Conservation (phyloP, 2,329 filamentous ascomycete genomes). For the Aspergillus vadensis region DNA sequence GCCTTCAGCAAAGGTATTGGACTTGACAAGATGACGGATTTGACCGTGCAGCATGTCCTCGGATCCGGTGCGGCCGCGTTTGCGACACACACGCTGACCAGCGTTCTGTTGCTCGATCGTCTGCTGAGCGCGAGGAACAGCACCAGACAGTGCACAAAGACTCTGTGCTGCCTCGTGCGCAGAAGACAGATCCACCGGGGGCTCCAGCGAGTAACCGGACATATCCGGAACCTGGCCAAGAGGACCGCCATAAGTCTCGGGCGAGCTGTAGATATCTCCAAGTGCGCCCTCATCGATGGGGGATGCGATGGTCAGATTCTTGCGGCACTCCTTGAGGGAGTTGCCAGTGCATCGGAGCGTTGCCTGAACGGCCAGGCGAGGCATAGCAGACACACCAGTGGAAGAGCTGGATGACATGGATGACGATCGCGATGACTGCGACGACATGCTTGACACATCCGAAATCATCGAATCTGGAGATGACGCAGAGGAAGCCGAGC, state of each 20-base stretch:
- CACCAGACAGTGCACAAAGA: slow-evolving; percentile 44
- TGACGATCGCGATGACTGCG: slow-evolving; percentile 55
- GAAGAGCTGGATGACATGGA: slow-evolving; percentile 49
- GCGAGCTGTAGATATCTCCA: slow-evolving; percentile 38
- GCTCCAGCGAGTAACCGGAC: slow-evolving; percentile 38
- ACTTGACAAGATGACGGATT: slow-evolving; percentile 41
- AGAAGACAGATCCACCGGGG: slow-evolving; percentile 29
- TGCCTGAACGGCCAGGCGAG: slow-evolving; percentile 44
- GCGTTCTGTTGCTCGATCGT: slow-evolving; percentile 11
- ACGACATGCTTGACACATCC: slow-evolving; percentile 59
- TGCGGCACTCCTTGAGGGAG: slow-evolving; percentile 40
- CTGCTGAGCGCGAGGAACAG: slow-evolving; percentile 26
- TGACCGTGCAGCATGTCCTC: slow-evolving; percentile 43
- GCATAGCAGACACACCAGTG: slow-evolving; percentile 27
- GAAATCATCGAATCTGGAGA: slow-evolving; percentile 67
- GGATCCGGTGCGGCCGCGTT: slow-evolving; percentile 44
- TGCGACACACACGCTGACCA: slow-evolving; percentile 35
- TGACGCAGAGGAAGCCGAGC: slow-evolving; percentile 54
- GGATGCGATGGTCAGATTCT: slow-evolving; percentile 39
- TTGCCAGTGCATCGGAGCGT: slow-evolving; percentile 44
- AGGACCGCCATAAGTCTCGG: slow-evolving; percentile 32
- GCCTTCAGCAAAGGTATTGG: slow-evolving; percentile 28
- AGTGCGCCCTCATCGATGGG: slow-evolving; percentile 42
- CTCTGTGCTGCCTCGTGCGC: slow-evolving; percentile 45
- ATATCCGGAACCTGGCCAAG: slow-evolving; percentile 36